A percentile compares a stretch with the other conserved stretches of the same genome.
These are phyloP conservation scores for Pseudogymnoascus sp. DNA, from an alignment of 2,329 filamentous ascomycete genomes.

Conservation along the genomic window DNA sequence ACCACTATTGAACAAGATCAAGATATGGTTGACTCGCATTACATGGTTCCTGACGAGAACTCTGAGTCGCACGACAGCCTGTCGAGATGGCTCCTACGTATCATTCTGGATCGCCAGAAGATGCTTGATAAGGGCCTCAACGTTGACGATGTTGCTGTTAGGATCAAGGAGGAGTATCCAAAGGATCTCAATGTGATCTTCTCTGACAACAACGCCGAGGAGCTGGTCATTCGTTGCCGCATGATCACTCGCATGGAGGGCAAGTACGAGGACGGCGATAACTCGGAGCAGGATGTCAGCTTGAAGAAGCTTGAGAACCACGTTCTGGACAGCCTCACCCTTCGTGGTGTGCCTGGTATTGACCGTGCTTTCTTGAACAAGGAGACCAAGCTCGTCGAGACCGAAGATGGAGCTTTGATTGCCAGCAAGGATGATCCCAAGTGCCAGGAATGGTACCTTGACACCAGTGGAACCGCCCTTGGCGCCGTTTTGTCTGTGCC, in stretches of 20 bases:
- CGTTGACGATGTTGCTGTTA: constrained; percentile 82
- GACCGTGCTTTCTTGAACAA: constrained; percentile 90
- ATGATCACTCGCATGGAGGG: constrained; percentile 64
- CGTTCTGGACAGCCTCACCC: constrained; percentile 80
- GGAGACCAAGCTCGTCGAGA: constrained; percentile 60
- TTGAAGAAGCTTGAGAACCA: constrained; percentile 88
- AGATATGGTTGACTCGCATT: constrained; percentile 96
- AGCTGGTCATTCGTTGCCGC: constrained; percentile 88
- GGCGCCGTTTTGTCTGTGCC: constrained; percentile 77
- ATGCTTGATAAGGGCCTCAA: constrained; percentile 89
- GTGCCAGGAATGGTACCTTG: constrained; percentile 91
- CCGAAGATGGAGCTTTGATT: constrained; percentile 64
- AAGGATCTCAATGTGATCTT: constrained; percentile 86
- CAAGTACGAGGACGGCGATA: constrained; percentile 61
- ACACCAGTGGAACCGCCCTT: constrained; percentile 85
- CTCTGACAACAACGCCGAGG: constrained; percentile 95
- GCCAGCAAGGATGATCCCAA: constrained; percentile 65
- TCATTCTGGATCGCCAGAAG: constrained; percentile 87
- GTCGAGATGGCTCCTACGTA: constrained; percentile 91
- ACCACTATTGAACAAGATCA: constrained; percentile 82
- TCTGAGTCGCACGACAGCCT: constrained; percentile 60
- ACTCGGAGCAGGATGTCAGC: constrained; percentile 81
- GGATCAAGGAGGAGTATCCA: constrained; percentile 83
- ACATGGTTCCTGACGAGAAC: constrained; percentile 78
- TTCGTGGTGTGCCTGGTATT: constrained; percentile 84